These are phyloP conservation scores for Globisporangium iwayamae DNA, from an alignment of 352 stramenopile species.

Conservation along the genomic window DNA sequence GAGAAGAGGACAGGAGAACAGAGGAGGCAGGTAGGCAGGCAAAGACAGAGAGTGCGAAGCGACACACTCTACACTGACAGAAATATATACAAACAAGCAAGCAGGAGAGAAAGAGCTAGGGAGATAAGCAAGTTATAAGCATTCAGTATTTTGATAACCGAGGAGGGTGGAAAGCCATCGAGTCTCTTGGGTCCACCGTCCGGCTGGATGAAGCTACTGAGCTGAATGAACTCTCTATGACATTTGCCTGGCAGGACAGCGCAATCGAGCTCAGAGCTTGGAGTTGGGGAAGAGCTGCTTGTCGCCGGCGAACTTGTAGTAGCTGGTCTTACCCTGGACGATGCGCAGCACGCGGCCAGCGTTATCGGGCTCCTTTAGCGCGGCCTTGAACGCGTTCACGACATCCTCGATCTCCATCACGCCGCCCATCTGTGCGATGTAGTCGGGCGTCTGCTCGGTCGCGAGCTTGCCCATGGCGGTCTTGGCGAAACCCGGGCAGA, in stretches of 20 bases:
- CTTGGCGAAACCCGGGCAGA: conserved; percentile 25
- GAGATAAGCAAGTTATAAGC: conserved; percentile 10
- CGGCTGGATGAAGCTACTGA: neutral
- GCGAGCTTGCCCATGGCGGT: conserved; percentile 21
- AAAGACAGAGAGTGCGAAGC: neutral
- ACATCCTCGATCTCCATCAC: conserved; percentile 47
- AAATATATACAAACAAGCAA: neutral
- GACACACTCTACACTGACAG: no score
- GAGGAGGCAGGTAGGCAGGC: neutral
- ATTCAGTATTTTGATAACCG: conserved; percentile 11
- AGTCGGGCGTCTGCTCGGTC: conserved; percentile 6
- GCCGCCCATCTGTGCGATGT: conserved; percentile 17
- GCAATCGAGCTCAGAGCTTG: conserved; percentile 22
- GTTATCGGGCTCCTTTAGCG: conserved; percentile 51
- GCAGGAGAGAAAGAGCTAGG: neutral
- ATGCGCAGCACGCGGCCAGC: conserved; percentile 56
- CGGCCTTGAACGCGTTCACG: conserved; percentile 48
- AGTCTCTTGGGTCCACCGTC: neutral
- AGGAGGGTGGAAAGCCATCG: neutral
- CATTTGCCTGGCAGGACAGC: neutral
- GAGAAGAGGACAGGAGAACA: neutral
- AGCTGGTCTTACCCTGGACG: conserved; percentile 38
- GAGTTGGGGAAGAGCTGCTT: conserved; percentile 66
- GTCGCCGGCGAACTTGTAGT: conserved; percentile 70
- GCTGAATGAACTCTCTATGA: neutral